Conservation (phyloP, 495 filamentous ascomycete genomes). For the Ramalina intermedia region DNA sequence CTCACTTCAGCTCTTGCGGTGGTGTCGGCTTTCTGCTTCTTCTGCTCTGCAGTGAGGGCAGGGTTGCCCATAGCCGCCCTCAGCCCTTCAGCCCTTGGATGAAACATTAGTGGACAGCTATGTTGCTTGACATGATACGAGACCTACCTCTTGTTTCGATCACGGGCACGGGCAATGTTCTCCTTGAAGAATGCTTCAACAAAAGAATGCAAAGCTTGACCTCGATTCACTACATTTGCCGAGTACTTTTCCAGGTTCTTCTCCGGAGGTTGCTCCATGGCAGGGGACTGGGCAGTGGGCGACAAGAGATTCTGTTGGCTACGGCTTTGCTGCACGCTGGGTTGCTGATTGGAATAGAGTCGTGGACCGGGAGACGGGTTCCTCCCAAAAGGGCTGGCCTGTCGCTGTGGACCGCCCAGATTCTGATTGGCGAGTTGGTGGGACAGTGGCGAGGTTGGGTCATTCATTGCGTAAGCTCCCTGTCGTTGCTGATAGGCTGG, state of each 20-base stretch:
- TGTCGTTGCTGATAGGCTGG: conserved; percentile 22
- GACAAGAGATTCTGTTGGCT: conserved; percentile 33
- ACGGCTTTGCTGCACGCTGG: conserved; percentile 32
- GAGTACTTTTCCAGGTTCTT: conserved; percentile 65
- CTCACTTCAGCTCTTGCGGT: conserved; percentile 73
- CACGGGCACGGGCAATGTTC: conserved; percentile 79
- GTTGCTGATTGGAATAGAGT: conserved; percentile 53
- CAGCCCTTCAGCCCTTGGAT: conserved; percentile 67
- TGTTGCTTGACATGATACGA: background rate
- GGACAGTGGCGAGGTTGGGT: conserved; percentile 65
- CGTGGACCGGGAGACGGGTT: conserved; percentile 58
- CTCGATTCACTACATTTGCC: conserved; percentile 64
- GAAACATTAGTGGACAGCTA: background rate
- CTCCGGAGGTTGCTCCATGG: conserved; percentile 44
- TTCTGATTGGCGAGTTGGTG: conserved; percentile 98
- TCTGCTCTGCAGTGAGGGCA: conserved; percentile 55
- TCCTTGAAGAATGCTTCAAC: conserved; percentile 90
- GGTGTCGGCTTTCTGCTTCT: conserved; percentile 61
- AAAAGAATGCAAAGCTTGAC: conserved; percentile 37
- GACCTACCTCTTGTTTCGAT: conserved; percentile 75
- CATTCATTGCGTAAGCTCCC: conserved; percentile 32
- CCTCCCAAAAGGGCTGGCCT: conserved; percentile 51
- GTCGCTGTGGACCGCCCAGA: conserved; percentile 51
- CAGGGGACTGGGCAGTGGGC: conserved; percentile 45
- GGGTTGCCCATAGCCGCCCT: conserved; percentile 67